Percentiles rank a stretch among this genome's conserved stretches.
Conservation (phyloP, 1,139 yeast genomes). For the Pichia sp. region DNA sequence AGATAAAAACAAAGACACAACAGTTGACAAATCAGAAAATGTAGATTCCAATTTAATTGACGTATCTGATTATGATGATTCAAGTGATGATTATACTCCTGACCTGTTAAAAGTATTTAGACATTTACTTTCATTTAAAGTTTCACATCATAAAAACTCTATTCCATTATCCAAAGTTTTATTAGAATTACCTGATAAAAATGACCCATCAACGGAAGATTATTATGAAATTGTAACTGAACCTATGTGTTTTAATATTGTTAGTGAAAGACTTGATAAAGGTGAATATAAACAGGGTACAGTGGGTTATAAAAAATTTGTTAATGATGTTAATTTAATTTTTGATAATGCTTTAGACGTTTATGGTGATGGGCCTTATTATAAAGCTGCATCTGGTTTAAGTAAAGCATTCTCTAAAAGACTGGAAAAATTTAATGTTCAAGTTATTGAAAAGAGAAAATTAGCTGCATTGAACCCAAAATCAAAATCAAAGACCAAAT, state of each 20-base stretch:
- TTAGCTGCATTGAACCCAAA: not conserved
- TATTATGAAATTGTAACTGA: conserved; percentile 59
- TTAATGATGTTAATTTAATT: conserved; percentile 43
- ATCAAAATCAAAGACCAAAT: conserved; percentile 16
- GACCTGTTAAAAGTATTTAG: conserved; percentile 14
- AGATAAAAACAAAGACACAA: not conserved
- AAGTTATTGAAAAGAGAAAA: conserved; percentile 13
- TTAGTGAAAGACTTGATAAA: conserved; percentile 38
- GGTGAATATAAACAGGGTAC: conserved; percentile 37
- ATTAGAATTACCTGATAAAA: conserved; percentile 57
- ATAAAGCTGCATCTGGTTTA: conserved; percentile 49
- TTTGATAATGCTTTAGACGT: conserved; percentile 54
- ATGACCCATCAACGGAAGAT: conserved; percentile 51
- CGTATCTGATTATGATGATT: conserved; percentile 5
- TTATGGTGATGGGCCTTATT: conserved; percentile 49
- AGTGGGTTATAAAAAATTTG: conserved; percentile 38
- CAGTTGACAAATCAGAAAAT: not conserved
- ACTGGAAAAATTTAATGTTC: conserved; percentile 26
- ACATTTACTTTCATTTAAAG: conserved; percentile 15
- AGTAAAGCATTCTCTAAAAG: conserved; percentile 25
- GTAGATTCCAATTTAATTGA: not conserved
- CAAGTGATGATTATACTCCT: conserved; percentile 12
- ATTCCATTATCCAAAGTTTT: conserved; percentile 20
- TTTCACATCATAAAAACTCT: conserved; percentile 20
- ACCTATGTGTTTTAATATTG: conserved; percentile 51